Base-by-base conservation (phyloP, 225 moss, liverwort and hornwort genomes). In the Marchantia paleacea region DNA sequence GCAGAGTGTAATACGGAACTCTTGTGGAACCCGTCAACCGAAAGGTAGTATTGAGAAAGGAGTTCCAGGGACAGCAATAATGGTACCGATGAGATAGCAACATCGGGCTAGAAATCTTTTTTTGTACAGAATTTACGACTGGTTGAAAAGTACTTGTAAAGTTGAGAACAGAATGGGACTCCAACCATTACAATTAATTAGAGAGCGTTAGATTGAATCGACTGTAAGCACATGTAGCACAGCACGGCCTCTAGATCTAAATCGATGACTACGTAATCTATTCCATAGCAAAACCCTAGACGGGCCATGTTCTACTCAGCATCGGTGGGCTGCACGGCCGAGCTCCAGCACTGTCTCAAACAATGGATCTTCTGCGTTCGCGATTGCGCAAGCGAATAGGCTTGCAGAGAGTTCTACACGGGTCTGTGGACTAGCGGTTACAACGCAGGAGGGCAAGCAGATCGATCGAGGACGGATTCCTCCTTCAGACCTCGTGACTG, bases 401-500 rank as follows among this genome's bases (percentile, higher is more conserved):
- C 76, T 62, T 62, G 60, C 58, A 57, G 10, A 60, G 39, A 61
- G 7, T 60, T 76, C 60, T 60, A 22, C 22, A 31, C 55, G 26
- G 75, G 72, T 57, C 26, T 24, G 57, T 57, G 50, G 25, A 28
- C 31, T 29, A 52, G 24, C 54, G n/a, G 55, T 2, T 61, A 51
- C 47, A 78, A 61, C 39, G 39, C 3, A 39, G 39, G 5, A 39
- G 39, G 26, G 78, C 63, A 52, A 24, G 64, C 50, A 52, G 51
- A 65, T 51, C 51, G 51, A 65, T 51, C 50, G n/a, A 63, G 49
- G 48, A 12, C 9, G 19, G 11, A 12, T 18, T 50, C 69, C 79
- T 28, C 69, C 39, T 20, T 79, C 48, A 79, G 53, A 79, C 69
- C 55, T 79, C 70, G 69, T 79, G 79, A 2, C 52, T 79, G 11